Evolutionary conservation across 2,329 filamentous ascomycete genomes (phyloP).

Genomic region (Colletotrichum theobromicola): DNA sequence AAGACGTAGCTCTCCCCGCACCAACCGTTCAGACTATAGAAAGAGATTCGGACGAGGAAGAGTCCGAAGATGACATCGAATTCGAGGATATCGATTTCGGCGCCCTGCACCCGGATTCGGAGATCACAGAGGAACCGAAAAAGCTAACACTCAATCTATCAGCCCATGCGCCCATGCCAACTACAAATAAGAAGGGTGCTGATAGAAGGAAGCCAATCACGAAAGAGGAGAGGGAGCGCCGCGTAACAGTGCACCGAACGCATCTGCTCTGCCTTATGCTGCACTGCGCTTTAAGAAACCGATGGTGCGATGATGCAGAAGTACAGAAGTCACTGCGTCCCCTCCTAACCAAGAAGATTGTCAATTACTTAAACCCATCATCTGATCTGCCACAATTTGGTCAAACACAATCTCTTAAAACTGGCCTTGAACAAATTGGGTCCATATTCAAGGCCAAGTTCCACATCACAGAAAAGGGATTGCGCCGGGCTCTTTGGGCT

Average conservation of each 20-base stretch:
- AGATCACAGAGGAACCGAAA: conserved; percentile 30
- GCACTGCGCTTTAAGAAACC: conserved; percentile 79
- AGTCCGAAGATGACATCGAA: conserved; percentile 41
- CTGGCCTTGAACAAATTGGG: conserved; percentile 74
- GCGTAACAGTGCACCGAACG: conserved; percentile 82
- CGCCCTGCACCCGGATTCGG: conserved; percentile 26
- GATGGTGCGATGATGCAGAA: conserved; percentile 82
- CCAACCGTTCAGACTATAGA: conserved; percentile 58
- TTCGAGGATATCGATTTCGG: conserved; percentile 57
- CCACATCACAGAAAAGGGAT: conserved; percentile 71
- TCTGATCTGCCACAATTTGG: conserved; percentile 74
- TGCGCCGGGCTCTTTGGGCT: conserved; percentile 77
- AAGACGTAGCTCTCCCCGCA: conserved; percentile 53
- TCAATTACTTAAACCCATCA: conserved; percentile 72
- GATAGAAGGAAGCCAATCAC: conserved; percentile 58
- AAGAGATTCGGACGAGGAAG: conserved; percentile 51
- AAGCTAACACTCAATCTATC: conserved; percentile 60
- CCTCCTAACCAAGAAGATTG: conserved; percentile 69
- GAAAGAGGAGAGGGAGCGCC: conserved; percentile 57
- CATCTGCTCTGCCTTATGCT: conserved; percentile 84
- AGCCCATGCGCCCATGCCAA: conserved; percentile 42
- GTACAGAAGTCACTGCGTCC: conserved; percentile 71
- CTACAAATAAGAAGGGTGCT: conserved; percentile 30
- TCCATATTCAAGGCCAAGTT: conserved; percentile 74
- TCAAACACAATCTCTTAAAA: conserved; percentile 76